phyloP scores from a whole-genome alignment of 2,329 filamentous ascomycete genomes.

The Chalaropsis ovoidea region DNA sequence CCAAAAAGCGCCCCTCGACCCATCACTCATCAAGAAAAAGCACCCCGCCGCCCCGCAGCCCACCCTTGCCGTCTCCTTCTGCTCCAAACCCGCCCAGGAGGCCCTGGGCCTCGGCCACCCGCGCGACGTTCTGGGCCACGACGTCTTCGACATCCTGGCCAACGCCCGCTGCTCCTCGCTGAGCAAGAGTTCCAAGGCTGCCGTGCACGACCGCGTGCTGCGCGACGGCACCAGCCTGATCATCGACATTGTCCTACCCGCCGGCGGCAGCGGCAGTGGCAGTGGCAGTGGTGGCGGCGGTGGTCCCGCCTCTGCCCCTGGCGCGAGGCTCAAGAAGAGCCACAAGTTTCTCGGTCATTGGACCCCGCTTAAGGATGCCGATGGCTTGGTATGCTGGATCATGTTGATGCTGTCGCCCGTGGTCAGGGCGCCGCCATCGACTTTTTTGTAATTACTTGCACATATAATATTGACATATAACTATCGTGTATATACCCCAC shows the following conservation, averaged over 20 bases:
- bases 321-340: not conserved
- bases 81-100: conserved; percentile 40
- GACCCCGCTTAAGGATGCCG: conserved; percentile 23
- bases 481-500: too few relatives aligned
- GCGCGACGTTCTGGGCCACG: conserved; percentile 31
- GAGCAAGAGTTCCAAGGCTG: conserved; percentile 1
- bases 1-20: not conserved
- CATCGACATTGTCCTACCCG: conserved; percentile 4
- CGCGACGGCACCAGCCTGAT: conserved; percentile 16
- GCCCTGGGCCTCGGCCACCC: conserved; percentile 37
- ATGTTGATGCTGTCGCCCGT: conserved; percentile 10
- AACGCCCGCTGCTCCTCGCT: conserved; percentile 9
- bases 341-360: conserved; percentile 20
- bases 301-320: not conserved
- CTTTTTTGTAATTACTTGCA: not conserved
- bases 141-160: conserved; percentile 17
- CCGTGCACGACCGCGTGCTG: conserved; percentile 10
- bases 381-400: not conserved
- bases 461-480: not conserved
- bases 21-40: conserved; percentile 28
- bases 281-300: too few relatives aligned
- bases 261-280: not conserved
- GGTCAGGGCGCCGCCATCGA: not conserved
- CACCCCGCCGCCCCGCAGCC: conserved; percentile 23
- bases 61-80: conserved; percentile 38